Conservation (phyloP, 176 grass and related monocot genomes). For the Pharus latifolius region DNA sequence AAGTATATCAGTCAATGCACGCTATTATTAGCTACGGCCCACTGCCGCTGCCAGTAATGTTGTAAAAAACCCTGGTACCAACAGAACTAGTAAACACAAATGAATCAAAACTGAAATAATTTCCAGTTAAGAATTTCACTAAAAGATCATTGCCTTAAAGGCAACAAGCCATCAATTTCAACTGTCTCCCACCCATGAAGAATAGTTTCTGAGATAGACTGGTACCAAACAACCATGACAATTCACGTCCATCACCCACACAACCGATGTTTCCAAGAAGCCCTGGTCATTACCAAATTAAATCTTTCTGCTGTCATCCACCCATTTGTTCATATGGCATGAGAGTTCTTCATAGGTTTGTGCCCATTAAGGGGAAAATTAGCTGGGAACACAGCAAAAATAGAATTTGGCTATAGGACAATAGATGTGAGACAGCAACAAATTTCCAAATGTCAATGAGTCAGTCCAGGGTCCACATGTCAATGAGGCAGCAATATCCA, state of each 20-base stretch:
- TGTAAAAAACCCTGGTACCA: not conserved
- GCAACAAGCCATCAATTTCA: not conserved
- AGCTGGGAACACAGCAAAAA: no score
- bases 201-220: not conserved
- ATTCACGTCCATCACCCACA: conserved; percentile 9
- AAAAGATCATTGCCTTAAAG: not conserved
- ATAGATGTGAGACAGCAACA: no score
- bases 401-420: no score
- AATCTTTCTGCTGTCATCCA: not conserved
- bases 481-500: no score
- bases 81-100: not conserved
- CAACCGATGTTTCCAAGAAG: not conserved
- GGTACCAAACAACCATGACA: not conserved
- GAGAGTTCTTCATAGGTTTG: not conserved
- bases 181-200: not conserved
- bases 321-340: not conserved
- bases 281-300: not conserved
- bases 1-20: not conserved
- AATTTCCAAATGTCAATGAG: no score
- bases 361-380: no score
- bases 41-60: not conserved
- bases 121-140: not conserved
- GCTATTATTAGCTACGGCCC: not conserved
- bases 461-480: no score
- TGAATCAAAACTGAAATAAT: not conserved